These are phyloP conservation scores for Houttuynia cordata DNA, from an alignment of 164 flowering plant genomes.

Conservation along the genomic window DNA sequence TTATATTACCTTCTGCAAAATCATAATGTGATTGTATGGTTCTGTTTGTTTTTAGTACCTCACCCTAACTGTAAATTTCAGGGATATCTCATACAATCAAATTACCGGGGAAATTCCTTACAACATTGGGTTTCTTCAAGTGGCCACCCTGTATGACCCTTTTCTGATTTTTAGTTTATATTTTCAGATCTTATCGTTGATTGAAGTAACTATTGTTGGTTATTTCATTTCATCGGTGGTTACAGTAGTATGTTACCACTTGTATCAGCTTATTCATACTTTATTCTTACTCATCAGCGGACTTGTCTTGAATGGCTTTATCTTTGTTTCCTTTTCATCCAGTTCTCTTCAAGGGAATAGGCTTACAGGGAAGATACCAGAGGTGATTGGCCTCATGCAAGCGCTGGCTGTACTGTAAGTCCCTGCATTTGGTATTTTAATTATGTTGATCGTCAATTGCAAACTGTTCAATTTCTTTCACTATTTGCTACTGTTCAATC, in stretches of 20 bases:
- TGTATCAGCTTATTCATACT: not conserved
- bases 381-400: constrained; percentile 95
- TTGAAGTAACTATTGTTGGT: too few species aligned
- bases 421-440: not conserved
- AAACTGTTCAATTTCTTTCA: too few species aligned
- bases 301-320: not conserved
- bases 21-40: not conserved
- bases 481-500: not conserved
- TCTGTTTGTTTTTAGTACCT: not conserved
- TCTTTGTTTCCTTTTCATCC: not conserved
- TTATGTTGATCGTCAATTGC: not conserved
- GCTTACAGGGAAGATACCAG: constrained; percentile 81
- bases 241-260: not conserved
- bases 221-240: too few species aligned
- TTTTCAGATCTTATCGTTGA: not conserved
- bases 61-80: constrained; percentile 10
- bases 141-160: constrained; percentile 74
- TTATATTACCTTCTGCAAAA: too few species aligned
- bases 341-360: constrained; percentile 91
- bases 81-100: constrained; percentile 91
- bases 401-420: constrained; percentile 92
- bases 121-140: constrained; percentile 92
- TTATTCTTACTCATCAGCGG: too few species aligned
- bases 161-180: not conserved
- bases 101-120: constrained; percentile 89